Evolutionary conservation across 2,329 filamentous ascomycete species (phyloP), one percentile per base, ranked within the genome.

Genomic region (Paraconiothyrium sp.): DNA sequence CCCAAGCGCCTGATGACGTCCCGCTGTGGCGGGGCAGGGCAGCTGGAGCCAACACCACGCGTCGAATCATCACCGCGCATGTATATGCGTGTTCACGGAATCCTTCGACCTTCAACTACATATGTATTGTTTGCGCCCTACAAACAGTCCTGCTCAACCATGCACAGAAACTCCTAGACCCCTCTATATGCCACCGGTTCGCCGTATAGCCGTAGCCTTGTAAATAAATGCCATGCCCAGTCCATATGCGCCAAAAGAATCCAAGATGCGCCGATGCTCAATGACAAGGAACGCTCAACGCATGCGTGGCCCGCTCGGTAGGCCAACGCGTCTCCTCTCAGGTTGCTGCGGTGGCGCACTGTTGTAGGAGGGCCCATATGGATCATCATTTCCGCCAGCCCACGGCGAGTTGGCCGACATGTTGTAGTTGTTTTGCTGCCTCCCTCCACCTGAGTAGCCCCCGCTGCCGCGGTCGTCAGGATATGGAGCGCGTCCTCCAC

Each of bases 301-400:
- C 73, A 78, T 78, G 66, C 76, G 72, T 46, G 77, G 77, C 60
- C 77, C 77, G 66, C 72, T 79, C 44, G 77, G 77, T 57, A 79
- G 65, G 32, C 77, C 77, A 35, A 78, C 65, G 61, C 75, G 76
- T 48, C 72, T 56, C 54, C 75, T 74, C 41, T 73, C 74, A 37
- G 68, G 67, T 27, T 67, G 67, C 24, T 69, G 74, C 48, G 67
- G 69, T 51, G 71, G 68, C 51, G 64, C 66, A 47, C 60, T 64
- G 24, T 69, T 67, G 37, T 73, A 67, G 14, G 67, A 65, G 27
- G 68, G 63, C 30, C 67, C 75, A 63, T 77, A 77, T 0, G 73
- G 70, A 55, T 77, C 76, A 41, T 74, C 73, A 56, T 68, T 70
- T 46, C 71, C 72, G 49, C 70, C 71, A 27, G 64, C 61, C 74